phyloP scores from a whole-genome alignment of 2,329 filamentous ascomycete genomes.

The Hypoxylon sp. region DNA sequence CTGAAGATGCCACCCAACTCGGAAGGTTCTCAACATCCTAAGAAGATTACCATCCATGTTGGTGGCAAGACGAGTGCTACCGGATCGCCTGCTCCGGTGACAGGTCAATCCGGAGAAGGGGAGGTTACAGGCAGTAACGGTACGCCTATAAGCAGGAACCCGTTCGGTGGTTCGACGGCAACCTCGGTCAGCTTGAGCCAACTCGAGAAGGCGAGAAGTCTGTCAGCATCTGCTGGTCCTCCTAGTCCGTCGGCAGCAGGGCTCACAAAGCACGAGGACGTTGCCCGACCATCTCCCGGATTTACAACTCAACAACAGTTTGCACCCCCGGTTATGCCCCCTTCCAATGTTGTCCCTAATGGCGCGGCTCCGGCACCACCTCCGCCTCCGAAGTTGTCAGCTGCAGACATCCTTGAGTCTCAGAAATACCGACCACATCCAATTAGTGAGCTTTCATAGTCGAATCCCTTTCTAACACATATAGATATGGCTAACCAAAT shows the following conservation, averaged over 20 bases:
- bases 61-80: slow-evolving; percentile 70
- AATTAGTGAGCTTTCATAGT: slow-evolving; percentile 49
- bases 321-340: slow-evolving; percentile 45
- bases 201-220: slow-evolving; percentile 61
- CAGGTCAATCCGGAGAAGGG: slow-evolving; percentile 56
- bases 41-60: slow-evolving; percentile 81
- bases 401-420: slow-evolving; percentile 54
- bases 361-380: slow-evolving; percentile 46
- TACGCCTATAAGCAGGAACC: slow-evolving; percentile 49
- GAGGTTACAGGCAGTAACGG: slow-evolving; percentile 52
- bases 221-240: slow-evolving; percentile 60
- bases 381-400: slow-evolving; percentile 50
- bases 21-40: slow-evolving; percentile 63
- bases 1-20: slow-evolving; percentile 74
- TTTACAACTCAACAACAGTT: slow-evolving; percentile 54
- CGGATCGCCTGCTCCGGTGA: slow-evolving; percentile 65
- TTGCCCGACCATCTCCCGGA: slow-evolving; percentile 54
- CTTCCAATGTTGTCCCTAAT: slow-evolving; percentile 39
- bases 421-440: slow-evolving; percentile 53
- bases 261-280: slow-evolving; percentile 57
- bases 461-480: not conserved
- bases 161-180: slow-evolving; percentile 51
- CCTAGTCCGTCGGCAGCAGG: slow-evolving; percentile 61
- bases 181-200: slow-evolving; percentile 50
- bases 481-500: slow-evolving; percentile 32